phyloP scores from a whole-genome alignment of 2,329 filamentous ascomycete species.

The Gremmenia infestans region DNA sequence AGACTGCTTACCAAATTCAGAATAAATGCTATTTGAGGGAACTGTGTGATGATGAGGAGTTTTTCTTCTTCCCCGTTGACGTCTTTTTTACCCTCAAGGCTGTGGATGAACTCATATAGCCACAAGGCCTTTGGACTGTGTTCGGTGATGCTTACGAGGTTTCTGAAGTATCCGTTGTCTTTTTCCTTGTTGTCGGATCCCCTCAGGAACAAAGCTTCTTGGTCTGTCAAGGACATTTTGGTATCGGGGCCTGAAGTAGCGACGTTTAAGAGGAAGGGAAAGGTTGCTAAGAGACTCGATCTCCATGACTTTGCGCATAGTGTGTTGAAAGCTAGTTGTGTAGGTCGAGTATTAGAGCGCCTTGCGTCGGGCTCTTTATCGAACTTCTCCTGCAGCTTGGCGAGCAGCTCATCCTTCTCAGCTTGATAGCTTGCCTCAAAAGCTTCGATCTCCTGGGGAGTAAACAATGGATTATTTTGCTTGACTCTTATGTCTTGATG shows the following conservation, averaged over 20 bases:
- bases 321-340: constrained; percentile 5
- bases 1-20: constrained; percentile 9
- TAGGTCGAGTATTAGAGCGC: not conserved
- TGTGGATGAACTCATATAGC: constrained; percentile 10
- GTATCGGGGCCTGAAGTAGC: not conserved
- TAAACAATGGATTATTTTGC: not conserved
- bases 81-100: constrained; percentile 5
- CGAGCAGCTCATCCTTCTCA: not conserved
- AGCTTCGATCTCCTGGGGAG: not conserved
- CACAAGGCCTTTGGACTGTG: constrained; percentile 16
- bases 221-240: constrained; percentile 3
- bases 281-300: constrained; percentile 10
- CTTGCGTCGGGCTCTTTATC: not conserved
- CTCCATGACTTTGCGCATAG: not conserved
- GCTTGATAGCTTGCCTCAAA: not conserved
- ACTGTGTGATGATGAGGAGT: constrained; percentile 13
- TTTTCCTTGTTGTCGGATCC: not conserved
- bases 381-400: constrained; percentile 2
- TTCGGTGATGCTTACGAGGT: constrained; percentile 6
- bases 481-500: constrained; percentile 12
- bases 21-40: constrained; percentile 13
- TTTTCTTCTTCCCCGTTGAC: constrained; percentile 12
- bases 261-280: constrained; percentile 8
- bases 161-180: constrained; percentile 2
- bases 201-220: constrained; percentile 1